Conservation (phyloP, 345 rosid genomes). For the Acer saccharum region DNA sequence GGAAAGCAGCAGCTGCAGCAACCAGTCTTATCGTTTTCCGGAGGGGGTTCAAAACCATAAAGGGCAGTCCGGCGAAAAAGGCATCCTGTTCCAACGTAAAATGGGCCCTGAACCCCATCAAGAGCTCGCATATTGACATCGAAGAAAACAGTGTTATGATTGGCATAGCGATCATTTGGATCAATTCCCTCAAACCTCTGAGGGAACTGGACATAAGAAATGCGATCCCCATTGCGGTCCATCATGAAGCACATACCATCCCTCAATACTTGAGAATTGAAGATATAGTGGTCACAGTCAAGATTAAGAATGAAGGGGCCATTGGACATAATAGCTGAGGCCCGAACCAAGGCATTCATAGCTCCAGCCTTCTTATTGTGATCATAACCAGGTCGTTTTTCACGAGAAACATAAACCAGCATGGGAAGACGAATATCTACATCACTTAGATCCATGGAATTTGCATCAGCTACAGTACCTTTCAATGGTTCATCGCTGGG, state of each 20-base stretch:
- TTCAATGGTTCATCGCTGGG: slow-evolving; percentile 49
- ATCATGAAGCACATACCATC: slow-evolving; percentile 94
- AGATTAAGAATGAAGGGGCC: slow-evolving; percentile 88
- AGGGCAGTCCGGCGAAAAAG: slow-evolving; percentile 80
- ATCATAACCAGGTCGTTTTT: slow-evolving; percentile 86
- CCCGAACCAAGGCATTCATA: slow-evolving; percentile 83
- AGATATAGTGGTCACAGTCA: slow-evolving; percentile 82
- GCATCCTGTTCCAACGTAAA: slow-evolving; percentile 90
- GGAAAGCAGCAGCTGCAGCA: slow-evolving; percentile 54
- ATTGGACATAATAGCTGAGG: slow-evolving; percentile 86
- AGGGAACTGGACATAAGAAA: slow-evolving; percentile 81
- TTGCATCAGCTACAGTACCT: slow-evolving; percentile 36
- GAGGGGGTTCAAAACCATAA: slow-evolving; percentile 77
- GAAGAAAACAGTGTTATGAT: slow-evolving; percentile 83
- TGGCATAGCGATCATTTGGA: slow-evolving; percentile 84
- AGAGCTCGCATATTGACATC: slow-evolving; percentile 80
- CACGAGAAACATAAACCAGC: slow-evolving; percentile 80
- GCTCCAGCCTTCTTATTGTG: slow-evolving; percentile 96
- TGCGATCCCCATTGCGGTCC: slow-evolving; percentile 64
- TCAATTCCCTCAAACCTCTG: slow-evolving; percentile 90
- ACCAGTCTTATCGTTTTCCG: slow-evolving; percentile 24
- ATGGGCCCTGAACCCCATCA: slow-evolving; percentile 90
- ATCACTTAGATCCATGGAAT: slow-evolving; percentile 51
- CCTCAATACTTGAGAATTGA: slow-evolving; percentile 67
- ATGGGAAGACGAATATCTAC: slow-evolving; percentile 80